A percentile compares a stretch with the other conserved stretches of the same genome.
Evolutionary conservation across 495 filamentous ascomycete genomes (phyloP).

Genomic region (Neurospora terricola): DNA sequence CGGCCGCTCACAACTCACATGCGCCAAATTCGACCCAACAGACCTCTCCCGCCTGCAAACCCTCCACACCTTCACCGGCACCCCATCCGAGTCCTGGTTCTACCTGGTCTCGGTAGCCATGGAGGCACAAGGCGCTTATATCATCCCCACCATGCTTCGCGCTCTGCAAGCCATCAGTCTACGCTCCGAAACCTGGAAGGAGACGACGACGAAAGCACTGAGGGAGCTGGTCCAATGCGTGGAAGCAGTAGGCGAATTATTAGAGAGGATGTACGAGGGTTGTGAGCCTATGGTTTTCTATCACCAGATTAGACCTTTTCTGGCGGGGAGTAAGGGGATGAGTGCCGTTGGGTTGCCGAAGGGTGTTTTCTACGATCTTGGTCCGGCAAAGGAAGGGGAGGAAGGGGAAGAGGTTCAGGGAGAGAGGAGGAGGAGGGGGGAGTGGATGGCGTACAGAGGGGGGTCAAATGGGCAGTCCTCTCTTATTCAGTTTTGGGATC

Average conservation of each 20-base stretch:
- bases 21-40: slow-evolving; percentile 37
- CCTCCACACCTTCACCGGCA: slow-evolving; percentile 81
- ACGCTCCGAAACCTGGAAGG: slow-evolving; percentile 36
- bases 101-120: slow-evolving; percentile 90
- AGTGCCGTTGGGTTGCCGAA: slow-evolving; percentile 76
- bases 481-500: slow-evolving; percentile 89
- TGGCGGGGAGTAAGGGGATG: slow-evolving; percentile 97
- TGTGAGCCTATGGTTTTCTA: slow-evolving; percentile 94
- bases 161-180: slow-evolving; percentile 59
- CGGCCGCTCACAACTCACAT: slow-evolving; percentile 9
- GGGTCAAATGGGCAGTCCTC: slow-evolving; percentile 95
- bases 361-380: slow-evolving; percentile 79
- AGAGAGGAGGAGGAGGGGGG: slow-evolving; percentile 27
- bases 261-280: slow-evolving; percentile 80
- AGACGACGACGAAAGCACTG: slow-evolving; percentile 53
- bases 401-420: slow-evolving; percentile 46
- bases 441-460: slow-evolving; percentile 72
- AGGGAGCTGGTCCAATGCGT: slow-evolving; percentile 56
- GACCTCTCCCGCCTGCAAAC: slow-evolving; percentile 64
- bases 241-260: slow-evolving; percentile 55
- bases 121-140: slow-evolving; percentile 72
- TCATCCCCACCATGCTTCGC: slow-evolving; percentile 70
- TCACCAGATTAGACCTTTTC: slow-evolving; percentile 82
- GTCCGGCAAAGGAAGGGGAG: slow-evolving; percentile 72
- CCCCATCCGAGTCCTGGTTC: slow-evolving; percentile 94